Percentiles rank a stretch among this genome's conserved stretches.
These are phyloP conservation scores for Annona cherimola DNA, from an alignment of 164 flowering plant species.

Conservation along the genomic window DNA sequence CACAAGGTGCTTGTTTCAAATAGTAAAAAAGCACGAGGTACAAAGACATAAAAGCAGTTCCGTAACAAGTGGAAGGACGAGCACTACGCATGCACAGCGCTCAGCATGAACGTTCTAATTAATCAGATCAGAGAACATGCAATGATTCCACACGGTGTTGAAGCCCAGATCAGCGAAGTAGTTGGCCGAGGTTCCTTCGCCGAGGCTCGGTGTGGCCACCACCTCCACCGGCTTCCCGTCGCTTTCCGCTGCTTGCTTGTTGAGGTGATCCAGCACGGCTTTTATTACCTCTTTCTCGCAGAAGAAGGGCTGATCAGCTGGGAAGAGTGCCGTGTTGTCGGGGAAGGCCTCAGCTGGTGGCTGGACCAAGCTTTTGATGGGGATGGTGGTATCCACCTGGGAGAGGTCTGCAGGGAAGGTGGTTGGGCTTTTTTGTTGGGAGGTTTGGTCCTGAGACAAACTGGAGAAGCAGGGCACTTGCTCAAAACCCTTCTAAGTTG, in stretches of 20 bases:
- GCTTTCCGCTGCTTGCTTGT: slow-evolving; percentile 9
- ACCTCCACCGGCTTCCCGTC: slow-evolving; percentile 8
- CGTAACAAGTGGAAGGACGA: no score
- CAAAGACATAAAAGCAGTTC: no score
- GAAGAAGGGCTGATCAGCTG: slow-evolving; percentile 15
- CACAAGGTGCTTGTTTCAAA: no score
- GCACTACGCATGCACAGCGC: no score
- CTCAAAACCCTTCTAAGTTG: slow-evolving; percentile 21
- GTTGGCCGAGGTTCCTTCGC: slow-evolving; percentile 35
- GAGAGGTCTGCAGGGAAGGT: slow-evolving; percentile 5
- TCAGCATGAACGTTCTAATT: no score
- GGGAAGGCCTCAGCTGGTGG: neutral
- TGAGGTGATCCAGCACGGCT: slow-evolving; percentile 23
- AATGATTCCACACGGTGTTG: slow-evolving; percentile 30
- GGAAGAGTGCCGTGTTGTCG: slow-evolving; percentile 1
- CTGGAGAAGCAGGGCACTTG: slow-evolving; percentile 77
- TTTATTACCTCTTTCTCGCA: slow-evolving; percentile 26
- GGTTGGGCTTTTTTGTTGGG: slow-evolving; percentile 17
- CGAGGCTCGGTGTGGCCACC: neutral
- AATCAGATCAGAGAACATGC: neutral
- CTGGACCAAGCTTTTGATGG: slow-evolving; percentile 8
- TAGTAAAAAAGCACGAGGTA: no score
- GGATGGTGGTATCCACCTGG: slow-evolving; percentile 12
- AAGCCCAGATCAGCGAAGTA: slow-evolving; percentile 37
- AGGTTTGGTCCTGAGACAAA: slow-evolving; percentile 20